Evolutionary conservation across 139 green algal species (phyloP).

Genomic region (Coelastrella sp.): DNA sequence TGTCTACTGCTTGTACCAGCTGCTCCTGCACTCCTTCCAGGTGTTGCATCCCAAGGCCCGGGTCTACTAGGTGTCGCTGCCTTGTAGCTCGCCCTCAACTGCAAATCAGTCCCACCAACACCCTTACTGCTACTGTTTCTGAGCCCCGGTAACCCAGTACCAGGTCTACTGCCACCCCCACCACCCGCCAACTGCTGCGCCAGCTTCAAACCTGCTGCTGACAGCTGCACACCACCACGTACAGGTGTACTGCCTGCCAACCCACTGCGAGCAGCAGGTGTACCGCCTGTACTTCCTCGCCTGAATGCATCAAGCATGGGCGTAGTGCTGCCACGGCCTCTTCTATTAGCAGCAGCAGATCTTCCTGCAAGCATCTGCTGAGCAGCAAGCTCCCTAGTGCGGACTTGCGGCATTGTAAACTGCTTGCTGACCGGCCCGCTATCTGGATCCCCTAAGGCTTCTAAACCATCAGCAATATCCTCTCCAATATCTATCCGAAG

Average conservation of each 20-base stretch:
- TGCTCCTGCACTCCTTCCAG: not conserved
- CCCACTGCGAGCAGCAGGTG: not conserved
- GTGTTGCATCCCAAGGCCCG: not conserved
- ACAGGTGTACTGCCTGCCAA: constrained; percentile 8
- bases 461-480: constrained; percentile 5
- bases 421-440: not conserved
- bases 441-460: not conserved
- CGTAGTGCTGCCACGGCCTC: not conserved
- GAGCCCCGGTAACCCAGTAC: not conserved
- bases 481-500: constrained; percentile 69
- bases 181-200: constrained; percentile 47
- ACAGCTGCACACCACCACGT: constrained; percentile 37
- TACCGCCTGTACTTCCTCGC: constrained; percentile 1
- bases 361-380: constrained; percentile 10
- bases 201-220: constrained; percentile 57
- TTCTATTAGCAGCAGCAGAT: constrained; percentile 9
- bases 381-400: constrained; percentile 44
- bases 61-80: not conserved
- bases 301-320: constrained; percentile 46
- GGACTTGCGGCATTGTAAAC: constrained; percentile 56
- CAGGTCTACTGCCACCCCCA: not conserved
- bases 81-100: constrained; percentile 50
- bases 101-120: not conserved
- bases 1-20: not conserved
- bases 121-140: not conserved